Base-by-base conservation (phyloP, 2,329 filamentous ascomycete species). In the Cercospora zeina region DNA sequence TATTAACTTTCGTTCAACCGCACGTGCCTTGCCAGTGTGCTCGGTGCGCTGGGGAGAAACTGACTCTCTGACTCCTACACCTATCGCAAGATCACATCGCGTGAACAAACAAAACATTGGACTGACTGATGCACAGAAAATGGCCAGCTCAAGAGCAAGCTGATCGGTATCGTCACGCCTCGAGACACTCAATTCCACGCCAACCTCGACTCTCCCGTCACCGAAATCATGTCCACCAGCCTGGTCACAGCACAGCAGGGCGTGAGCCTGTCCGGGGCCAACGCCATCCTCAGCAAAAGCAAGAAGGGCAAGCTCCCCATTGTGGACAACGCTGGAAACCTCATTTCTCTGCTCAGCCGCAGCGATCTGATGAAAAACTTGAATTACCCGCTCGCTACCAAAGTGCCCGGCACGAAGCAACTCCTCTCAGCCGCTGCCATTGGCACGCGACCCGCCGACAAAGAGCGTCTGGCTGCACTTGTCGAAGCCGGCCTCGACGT, bases 1-100 rank as follows among this genome's bases (percentile, higher is more conserved):
- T 78, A 86, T 89, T 97, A 97, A 97, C 95, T 99, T 99, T 99
- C 95, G 95, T 99, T 99, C 95, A 93, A 93, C 95, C 91, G 91
- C 85, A 96, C 88, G 86, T 89, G 90, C 81, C 69, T 69, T 62
- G 72, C 70, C 69, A 73, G 69, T 69, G 67, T 72, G 68, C 69
- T 67, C 63, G 58, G 68, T 62, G 71, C 66, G 56, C 65, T 73
- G 74, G 74, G 73, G 74, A 76, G 67, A 73, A 67, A 68, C 56
- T 37, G 53, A 66, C 56, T 53, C 37, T 73, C 72, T 74, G 72
- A 74, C 64, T 59, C 61, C 33, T 50, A 14, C 11, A 45, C 27
- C 54, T 30, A 24, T 33, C 24, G 49, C 49, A 37, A 21, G 42
- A 19, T 31, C 34, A 21, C 42, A 14, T 42, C 36, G 10, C 30